phyloP scores from a whole-genome alignment of 352 stramenopile species.

The Peronospora belbahrii region DNA sequence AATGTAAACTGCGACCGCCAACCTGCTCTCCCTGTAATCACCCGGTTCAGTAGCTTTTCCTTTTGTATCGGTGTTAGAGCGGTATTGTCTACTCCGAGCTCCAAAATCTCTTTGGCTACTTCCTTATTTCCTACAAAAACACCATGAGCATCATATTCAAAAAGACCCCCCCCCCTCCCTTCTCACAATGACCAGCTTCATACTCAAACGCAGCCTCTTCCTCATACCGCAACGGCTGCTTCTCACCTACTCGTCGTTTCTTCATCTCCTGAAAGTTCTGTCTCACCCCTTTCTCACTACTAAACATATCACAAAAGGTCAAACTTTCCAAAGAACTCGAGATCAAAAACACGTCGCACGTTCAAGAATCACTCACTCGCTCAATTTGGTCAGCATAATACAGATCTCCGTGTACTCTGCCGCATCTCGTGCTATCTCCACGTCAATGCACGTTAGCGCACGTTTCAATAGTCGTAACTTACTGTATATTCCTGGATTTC shows the following conservation, averaged over 20 bases:
- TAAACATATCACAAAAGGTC: conserved; percentile 8
- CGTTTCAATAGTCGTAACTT: conserved; percentile 38
- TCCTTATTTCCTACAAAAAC: conserved; percentile 29
- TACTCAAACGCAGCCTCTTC: conserved; percentile 63
- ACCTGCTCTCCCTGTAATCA: conserved; percentile 26
- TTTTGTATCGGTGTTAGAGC: conserved; percentile 31
- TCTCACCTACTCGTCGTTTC: conserved; percentile 41
- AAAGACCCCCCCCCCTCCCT: neutral
- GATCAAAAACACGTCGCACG: neutral
- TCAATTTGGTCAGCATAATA: conserved; percentile 46
- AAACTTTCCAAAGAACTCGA: no score
- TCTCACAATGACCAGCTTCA: neutral
- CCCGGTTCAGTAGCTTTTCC: conserved; percentile 30
- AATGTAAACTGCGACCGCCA: conserved; percentile 45
- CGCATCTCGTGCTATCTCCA: conserved; percentile 18
- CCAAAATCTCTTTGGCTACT: conserved; percentile 46
- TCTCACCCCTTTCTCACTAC: conserved; percentile 37
- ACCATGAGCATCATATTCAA: neutral
- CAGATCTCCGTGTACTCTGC: conserved; percentile 52
- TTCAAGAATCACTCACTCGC: conserved; percentile 29
- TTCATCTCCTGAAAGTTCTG: conserved; percentile 56
- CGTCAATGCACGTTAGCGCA: conserved; percentile 34
- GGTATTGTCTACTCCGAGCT: conserved; percentile 38
- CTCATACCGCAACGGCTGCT: conserved; percentile 44
- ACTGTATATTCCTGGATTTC: conserved; percentile 33